Percentiles rank a stretch among this genome's conserved stretches.
These are phyloP conservation scores for Mucuna pruriens DNA, from an alignment of 306 rosid genomes.

Conservation along the genomic window DNA sequence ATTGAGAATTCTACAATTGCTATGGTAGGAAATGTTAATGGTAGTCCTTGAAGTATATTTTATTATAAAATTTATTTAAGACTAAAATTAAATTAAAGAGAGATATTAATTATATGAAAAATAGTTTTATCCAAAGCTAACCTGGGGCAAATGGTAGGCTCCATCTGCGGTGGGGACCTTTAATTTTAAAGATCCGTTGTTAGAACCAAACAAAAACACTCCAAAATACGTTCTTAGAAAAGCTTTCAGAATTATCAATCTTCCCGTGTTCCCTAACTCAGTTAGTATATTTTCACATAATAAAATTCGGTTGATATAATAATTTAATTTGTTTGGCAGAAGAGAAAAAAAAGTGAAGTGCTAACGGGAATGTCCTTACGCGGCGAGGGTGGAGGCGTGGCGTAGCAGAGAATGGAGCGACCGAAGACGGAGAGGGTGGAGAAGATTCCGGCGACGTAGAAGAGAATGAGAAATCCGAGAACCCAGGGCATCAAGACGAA, in stretches of 20 bases:
- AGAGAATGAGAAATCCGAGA: conserved; percentile 70
- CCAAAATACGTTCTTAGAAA: neutral
- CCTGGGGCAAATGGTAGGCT: neutral
- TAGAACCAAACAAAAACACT: neutral
- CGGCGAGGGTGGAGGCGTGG: conserved; percentile 47
- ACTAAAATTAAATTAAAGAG: neutral
- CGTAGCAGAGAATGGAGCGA: conserved; percentile 67
- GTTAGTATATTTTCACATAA: too few species aligned
- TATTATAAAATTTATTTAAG: neutral
- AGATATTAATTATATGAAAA: neutral
- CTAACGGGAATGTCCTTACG: conserved; percentile 71
- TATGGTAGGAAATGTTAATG: too few species aligned
- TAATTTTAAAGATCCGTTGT: neutral
- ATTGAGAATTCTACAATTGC: conserved; percentile 1
- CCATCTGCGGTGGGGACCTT: neutral
- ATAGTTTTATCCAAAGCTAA: neutral
- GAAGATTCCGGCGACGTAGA: conserved; percentile 82
- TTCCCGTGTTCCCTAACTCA: too few species aligned
- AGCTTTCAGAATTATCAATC: too few species aligned
- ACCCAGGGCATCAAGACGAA: conserved; percentile 97
- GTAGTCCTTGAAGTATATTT: neutral
- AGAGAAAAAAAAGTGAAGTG: too few species aligned
- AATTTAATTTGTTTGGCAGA: too few species aligned
- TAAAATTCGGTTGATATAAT: too few species aligned
- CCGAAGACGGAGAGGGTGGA: conserved; percentile 68